Percentiles rank a stretch among this genome's conserved stretches.
Conservation (phyloP, 352 stramenopile species). For the Globisporangium canariense region DNA sequence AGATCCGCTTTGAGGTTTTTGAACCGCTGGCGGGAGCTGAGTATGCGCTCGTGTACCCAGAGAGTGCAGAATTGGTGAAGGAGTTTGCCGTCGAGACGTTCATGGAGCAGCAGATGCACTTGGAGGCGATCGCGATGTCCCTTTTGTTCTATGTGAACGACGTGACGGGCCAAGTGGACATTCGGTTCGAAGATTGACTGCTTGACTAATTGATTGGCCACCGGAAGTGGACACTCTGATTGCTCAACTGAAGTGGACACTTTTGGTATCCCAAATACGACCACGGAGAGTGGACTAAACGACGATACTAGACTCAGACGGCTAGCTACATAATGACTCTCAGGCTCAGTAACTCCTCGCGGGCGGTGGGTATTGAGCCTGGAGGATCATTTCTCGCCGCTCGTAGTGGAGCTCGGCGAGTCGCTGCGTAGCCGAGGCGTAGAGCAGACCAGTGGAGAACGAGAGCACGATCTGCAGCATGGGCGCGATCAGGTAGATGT, state of each 20-base stretch:
- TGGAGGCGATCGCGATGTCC: constrained; percentile 51
- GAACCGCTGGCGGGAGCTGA: constrained; percentile 21
- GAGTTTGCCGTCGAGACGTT: constrained; percentile 55
- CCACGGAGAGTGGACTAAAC: background rate
- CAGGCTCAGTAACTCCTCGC: constrained; percentile 8
- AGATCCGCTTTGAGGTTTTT: constrained; percentile 38
- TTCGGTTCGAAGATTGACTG: constrained; percentile 48
- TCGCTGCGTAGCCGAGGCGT: constrained; percentile 11
- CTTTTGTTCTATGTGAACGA: constrained; percentile 39
- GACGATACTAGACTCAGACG: background rate
- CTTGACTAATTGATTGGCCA: constrained; percentile 11
- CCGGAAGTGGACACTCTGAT: background rate
- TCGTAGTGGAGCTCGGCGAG: constrained; percentile 9
- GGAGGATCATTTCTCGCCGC: background rate
- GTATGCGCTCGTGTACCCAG: constrained; percentile 42
- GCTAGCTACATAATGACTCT: background rate
- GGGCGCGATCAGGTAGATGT: constrained; percentile 8
- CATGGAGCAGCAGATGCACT: constrained; percentile 56
- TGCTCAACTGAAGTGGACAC: background rate
- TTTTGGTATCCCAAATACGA: background rate
- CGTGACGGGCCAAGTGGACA: constrained; percentile 19
- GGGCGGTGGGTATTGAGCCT: background rate
- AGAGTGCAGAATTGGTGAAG: constrained; percentile 47
- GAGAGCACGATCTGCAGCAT: constrained; percentile 15
- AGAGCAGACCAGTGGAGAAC: constrained; percentile 8